Evolutionary conservation across 108 stramenopile species (phyloP).

Genomic region (Pseudonitzschia delicatissima): DNA sequence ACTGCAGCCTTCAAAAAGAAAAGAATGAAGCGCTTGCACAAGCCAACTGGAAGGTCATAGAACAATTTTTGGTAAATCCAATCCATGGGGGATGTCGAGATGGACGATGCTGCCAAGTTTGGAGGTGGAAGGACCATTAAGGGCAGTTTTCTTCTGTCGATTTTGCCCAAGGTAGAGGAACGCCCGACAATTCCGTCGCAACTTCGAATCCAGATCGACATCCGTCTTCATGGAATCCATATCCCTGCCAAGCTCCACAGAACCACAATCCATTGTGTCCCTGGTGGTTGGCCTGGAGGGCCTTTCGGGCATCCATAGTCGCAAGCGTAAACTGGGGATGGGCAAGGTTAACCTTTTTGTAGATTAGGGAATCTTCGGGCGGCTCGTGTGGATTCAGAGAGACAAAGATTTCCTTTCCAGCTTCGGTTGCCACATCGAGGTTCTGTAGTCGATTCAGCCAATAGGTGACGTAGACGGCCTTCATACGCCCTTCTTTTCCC

Average conservation of each 20-base stretch:
- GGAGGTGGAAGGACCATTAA: constrained; percentile 60
- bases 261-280: constrained; percentile 90
- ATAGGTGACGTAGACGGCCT: constrained; percentile 91
- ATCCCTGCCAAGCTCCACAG: constrained; percentile 91
- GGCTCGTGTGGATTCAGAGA: constrained; percentile 87
- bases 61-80: constrained; percentile 45
- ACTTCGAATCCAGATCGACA: constrained; percentile 83
- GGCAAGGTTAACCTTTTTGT: constrained; percentile 55
- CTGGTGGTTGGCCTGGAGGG: constrained; percentile 42
- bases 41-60: constrained; percentile 58
- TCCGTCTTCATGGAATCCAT: constrained; percentile 98
- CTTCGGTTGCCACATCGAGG: constrained; percentile 34
- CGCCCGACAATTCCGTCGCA: constrained; percentile 56
- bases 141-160: not conserved
- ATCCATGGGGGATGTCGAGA: constrained; percentile 4
- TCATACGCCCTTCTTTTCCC: constrained; percentile 66
- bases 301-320: constrained; percentile 62
- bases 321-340: constrained; percentile 90
- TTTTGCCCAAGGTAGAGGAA: constrained; percentile 68
- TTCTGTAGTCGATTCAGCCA: constrained; percentile 95
- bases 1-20: constrained; percentile 68
- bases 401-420: constrained; percentile 75
- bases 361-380: constrained; percentile 51
- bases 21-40: constrained; percentile 56
- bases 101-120: constrained; percentile 35